phyloP scores from a whole-genome alignment of 164 flowering plant species.

The Vitis labrusca region DNA sequence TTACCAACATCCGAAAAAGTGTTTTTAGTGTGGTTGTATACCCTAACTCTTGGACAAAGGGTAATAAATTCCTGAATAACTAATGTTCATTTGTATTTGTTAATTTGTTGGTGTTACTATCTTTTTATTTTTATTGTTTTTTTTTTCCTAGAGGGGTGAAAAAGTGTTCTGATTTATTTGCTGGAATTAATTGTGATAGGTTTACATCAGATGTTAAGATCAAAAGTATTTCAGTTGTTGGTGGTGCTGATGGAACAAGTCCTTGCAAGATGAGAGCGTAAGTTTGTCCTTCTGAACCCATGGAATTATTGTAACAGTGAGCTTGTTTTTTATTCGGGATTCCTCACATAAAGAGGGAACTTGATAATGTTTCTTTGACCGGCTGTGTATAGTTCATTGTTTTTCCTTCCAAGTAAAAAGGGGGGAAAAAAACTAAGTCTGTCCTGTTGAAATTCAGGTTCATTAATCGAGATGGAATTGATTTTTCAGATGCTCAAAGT shows the following conservation, averaged over 20 bases:
- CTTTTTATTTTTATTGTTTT: no score
- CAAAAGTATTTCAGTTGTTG: constrained; percentile 90
- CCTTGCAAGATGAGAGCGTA: constrained; percentile 98
- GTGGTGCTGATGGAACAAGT: constrained; percentile 93
- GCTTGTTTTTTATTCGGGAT: not conserved
- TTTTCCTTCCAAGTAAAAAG: not conserved
- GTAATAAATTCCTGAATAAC: no score
- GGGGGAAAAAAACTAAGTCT: not conserved
- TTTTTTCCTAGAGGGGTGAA: no score
- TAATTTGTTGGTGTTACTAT: no score
- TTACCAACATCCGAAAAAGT: not conserved
- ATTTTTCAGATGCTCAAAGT: constrained; percentile 91
- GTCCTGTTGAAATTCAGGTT: constrained; percentile 46
- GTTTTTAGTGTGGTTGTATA: no score
- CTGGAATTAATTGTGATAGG: constrained; percentile 30
- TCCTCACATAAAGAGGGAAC: no score
- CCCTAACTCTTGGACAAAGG: no score
- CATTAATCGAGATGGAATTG: constrained; percentile 92
- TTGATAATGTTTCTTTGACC: not conserved
- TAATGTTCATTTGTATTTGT: no score
- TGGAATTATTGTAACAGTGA: not conserved
- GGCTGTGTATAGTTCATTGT: not conserved
- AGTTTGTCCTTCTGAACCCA: constrained; percentile 22
- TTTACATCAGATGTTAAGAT: constrained; percentile 96
- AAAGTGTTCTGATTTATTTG: not conserved